A percentile compares a stretch with the other conserved stretches of the same genome.
Conservation (phyloP, 495 filamentous ascomycete species). For the Mytilinidion resinicola region DNA sequence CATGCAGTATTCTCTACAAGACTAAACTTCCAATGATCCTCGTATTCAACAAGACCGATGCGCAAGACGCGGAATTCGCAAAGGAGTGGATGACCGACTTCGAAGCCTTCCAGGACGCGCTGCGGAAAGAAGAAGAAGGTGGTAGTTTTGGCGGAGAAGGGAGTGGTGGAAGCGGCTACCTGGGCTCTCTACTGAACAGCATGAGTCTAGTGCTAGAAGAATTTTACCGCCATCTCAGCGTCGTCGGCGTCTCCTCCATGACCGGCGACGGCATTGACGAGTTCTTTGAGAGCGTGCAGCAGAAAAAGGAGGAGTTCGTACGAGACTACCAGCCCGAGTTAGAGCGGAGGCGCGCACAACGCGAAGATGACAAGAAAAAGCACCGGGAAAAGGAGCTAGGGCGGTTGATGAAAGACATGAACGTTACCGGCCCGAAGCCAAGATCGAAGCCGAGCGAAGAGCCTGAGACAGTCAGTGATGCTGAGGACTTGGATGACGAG, state of each 20-base stretch:
- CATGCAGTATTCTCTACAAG: slow-evolving; percentile 96
- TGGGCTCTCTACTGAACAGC: slow-evolving; percentile 91
- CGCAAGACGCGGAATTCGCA: slow-evolving; percentile 81
- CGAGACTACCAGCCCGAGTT: slow-evolving; percentile 89
- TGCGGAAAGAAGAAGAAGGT: slow-evolving; percentile 68
- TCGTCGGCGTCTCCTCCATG: slow-evolving; percentile 90
- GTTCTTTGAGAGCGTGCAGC: slow-evolving; percentile 82
- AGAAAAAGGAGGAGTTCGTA: slow-evolving; percentile 85
- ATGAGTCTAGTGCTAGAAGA: slow-evolving; percentile 98
- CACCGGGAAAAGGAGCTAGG: slow-evolving; percentile 72
- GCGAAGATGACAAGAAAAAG: slow-evolving; percentile 64
- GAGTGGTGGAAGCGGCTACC: slow-evolving; percentile 81
- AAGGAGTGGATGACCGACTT: slow-evolving; percentile 99
- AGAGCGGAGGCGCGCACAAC: slow-evolving; percentile 66
- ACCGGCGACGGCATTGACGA: slow-evolving; percentile 85
- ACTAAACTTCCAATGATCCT: slow-evolving; percentile 96
- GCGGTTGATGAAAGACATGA: slow-evolving; percentile 93
- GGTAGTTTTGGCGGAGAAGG: slow-evolving; percentile 76
- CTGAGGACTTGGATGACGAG: slow-evolving; percentile 51
- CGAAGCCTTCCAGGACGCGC: slow-evolving; percentile 84
- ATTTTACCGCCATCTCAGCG: slow-evolving; percentile 87
- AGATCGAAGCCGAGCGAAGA: slow-evolving; percentile 38
- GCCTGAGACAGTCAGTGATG: slow-evolving; percentile 52
- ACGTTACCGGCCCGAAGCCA: slow-evolving; percentile 50
- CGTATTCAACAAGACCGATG: slow-evolving; percentile 98